phyloP scores from a whole-genome alignment of 257 asterid genomes.

The Solanum sitiens region DNA sequence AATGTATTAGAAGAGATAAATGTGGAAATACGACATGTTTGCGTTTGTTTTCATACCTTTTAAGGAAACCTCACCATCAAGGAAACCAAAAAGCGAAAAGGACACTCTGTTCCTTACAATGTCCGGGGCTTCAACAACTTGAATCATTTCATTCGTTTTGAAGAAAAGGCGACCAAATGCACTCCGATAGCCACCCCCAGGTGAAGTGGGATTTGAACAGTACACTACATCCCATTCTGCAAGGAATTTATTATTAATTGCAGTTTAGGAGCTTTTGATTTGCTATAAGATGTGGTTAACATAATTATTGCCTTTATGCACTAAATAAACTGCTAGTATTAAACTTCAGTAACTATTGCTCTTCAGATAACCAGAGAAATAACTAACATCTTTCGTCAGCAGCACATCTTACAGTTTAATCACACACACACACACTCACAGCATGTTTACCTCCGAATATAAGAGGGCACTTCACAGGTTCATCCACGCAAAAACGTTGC shows the following conservation, averaged over 20 bases:
- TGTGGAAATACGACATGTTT: not conserved
- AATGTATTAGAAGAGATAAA: not conserved
- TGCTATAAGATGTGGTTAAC: not conserved
- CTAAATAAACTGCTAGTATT: not conserved
- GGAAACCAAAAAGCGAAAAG: slow-evolving; percentile 60
- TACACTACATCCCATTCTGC: slow-evolving; percentile 90
- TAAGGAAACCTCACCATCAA: slow-evolving; percentile 79
- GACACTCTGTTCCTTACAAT: slow-evolving; percentile 48
- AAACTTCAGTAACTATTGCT: not conserved
- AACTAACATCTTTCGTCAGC: not conserved
- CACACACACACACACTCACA: not conserved
- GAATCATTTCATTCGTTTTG: slow-evolving; percentile 84
- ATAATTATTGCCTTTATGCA: not conserved
- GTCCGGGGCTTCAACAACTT: slow-evolving; percentile 84
- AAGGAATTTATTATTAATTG: not conserved
- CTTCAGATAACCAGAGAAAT: not conserved
- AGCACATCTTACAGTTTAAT: not conserved
- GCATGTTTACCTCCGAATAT: slow-evolving; percentile 68
- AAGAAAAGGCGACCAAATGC: slow-evolving; percentile 67
- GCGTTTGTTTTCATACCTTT: slow-evolving; percentile 26
- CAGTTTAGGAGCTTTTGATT: not conserved
- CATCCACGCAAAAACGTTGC: slow-evolving; percentile 50
- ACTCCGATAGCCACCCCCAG: slow-evolving; percentile 85
- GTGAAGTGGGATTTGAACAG: slow-evolving; percentile 84
- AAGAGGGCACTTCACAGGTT: slow-evolving; percentile 83